Evolutionary conservation across 345 rosid species (phyloP), one percentile per base, ranked within the genome.

Genomic region (Acer negundo): DNA sequence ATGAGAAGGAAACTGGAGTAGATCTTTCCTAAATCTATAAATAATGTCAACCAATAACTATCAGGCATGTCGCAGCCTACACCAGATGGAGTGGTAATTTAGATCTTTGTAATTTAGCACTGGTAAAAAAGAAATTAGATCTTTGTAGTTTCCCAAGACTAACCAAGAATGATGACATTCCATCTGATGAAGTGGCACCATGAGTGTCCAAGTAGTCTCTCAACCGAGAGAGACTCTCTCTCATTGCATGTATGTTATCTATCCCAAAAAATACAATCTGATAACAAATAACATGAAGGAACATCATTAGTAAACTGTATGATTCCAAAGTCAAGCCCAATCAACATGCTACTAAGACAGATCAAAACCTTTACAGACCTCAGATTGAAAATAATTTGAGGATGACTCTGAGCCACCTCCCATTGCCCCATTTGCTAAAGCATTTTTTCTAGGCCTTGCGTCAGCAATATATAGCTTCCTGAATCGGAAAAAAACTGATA

Each of bases 401-500:
- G 99, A 94, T 26, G 99, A 96, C 83, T 96, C 98, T 1, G 99
- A 96, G 83, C 99, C 99, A 85, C 99, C 99, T 78, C 99, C 99
- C 97, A 82, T 94, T 69, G 99, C 99, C 23, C 97, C 99, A 92
- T 96, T 96, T 75, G 99, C 99, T 74, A 96, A 85, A 75, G 98
- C 98, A 92, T 96, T 96, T 89, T 91, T 96, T 80, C 97, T 89
- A 53, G 99, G 98, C 84, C 99, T 91, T 58, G 99, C 99, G 82
- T 96, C 99, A 75, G 92, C 98, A 77, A 96, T 96, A 82, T 94
- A 96, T 62, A 96, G 89, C 85, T 96, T 96, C 89, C 99, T 94
- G 77, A 73, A 82, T 83, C 74, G 31, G 58, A 80, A 11, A 81
- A 58, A 11, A 35, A 75, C 6, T n/a, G 53, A 70, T 19, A 51